Evolutionary conservation across 23 red algal species (phyloP), one percentile per base, ranked within the genome.

Genomic region (Pyropia yezoensis): DNA sequence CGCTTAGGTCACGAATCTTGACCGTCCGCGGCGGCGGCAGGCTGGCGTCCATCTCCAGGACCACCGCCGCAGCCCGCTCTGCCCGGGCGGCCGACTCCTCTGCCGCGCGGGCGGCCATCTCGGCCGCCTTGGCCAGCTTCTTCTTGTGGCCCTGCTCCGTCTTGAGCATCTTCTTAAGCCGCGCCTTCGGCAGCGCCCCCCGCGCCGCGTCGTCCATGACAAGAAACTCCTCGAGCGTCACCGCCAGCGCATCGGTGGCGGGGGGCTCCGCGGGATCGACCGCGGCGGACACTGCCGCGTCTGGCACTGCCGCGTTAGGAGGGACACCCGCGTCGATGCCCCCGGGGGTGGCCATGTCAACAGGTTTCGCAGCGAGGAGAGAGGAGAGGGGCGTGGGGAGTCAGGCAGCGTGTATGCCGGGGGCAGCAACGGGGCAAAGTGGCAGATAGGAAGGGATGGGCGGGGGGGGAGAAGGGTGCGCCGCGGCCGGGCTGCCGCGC

Each of bases 41-140:
- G 14, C 25, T 49, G 47, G 79, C 54, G 62, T 96, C 92, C 49
- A 81, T 49, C 6, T 61, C 58, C 49, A 96, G 90, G 26, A 63
- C 62, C 33, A 96, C 73, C 64, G 66, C 57, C 21, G 59, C 62
- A 23, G 85, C 87, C 33, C 77, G 73, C 63, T 96, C 92, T 8
- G 90, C 57, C 21, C 81, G 66, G 18, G 54, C 54, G 17, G 62
- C 69, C 47, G 73, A 73, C 71, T 96, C 78, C 17, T 61, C 77
- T 28, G 60, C 85, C 26, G 80, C 63, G 2, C 52, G 23, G 22
- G 68, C 76, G 29, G 58, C 70, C 25, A 76, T 69, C 75, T 89
- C 85, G 5, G 54, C 76, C 27, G 87, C 92, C 53, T 89, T 89
- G 14, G 61, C 76, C 13, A 71, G 72, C 62, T 95, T 95, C 47